Percentiles rank a stretch among this genome's conserved stretches.
Evolutionary conservation across 768 basidiomycete genomes (phyloP).

Genomic region (Hygrocybe punicea): DNA sequence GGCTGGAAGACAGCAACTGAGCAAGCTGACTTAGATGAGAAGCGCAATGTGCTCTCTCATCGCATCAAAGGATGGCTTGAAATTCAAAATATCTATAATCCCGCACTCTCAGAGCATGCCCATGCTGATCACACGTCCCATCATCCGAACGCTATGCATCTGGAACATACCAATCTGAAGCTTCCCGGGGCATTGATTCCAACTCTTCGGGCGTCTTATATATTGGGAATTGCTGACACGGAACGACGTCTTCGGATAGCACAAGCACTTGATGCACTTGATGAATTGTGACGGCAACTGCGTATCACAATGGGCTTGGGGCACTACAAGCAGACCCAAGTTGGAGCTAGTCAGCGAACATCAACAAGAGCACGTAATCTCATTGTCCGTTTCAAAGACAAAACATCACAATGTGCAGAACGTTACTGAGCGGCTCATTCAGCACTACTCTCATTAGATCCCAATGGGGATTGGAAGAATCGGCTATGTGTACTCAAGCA

Average conservation of each 20-base stretch:
- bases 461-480: slow-evolving; percentile 2
- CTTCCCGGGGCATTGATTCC: neutral
- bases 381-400: slow-evolving; percentile 3
- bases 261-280: slow-evolving; percentile 4
- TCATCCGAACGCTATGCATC: neutral
- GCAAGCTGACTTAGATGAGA: slow-evolving; percentile 2
- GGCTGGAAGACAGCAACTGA: neutral
- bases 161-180: neutral
- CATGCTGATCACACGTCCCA: neutral
- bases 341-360: slow-evolving; percentile 4
- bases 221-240: neutral
- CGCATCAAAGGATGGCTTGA: slow-evolving; percentile 1
- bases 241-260: slow-evolving; percentile 6
- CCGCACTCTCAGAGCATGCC: neutral
- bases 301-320: slow-evolving; percentile 8
- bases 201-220: neutral
- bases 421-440: slow-evolving; percentile 5
- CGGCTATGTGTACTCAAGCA: neutral
- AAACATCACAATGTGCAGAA: neutral
- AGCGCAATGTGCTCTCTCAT: slow-evolving; percentile 1
- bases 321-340: slow-evolving; percentile 5
- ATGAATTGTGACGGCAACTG: slow-evolving; percentile 3
- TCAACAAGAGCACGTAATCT: slow-evolving; percentile 4
- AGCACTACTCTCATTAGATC: slow-evolving; percentile 4
- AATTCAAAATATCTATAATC: slow-evolving; percentile 2